Conservation (phyloP, 1,284 basidiomycete genomes). For the Cryptococcus deneoformans region DNA sequence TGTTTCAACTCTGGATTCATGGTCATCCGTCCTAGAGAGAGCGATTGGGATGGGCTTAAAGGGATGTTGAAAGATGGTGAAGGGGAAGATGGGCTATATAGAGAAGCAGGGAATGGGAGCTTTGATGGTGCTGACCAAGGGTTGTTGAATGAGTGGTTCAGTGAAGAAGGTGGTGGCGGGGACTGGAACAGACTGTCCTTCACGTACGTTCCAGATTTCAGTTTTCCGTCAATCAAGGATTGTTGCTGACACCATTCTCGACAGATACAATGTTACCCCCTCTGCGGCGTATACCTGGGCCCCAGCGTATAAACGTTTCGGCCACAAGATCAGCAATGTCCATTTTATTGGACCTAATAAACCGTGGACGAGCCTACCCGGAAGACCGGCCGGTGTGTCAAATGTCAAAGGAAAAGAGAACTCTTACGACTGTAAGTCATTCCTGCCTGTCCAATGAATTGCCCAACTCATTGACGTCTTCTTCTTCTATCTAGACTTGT, state of each 20-base stretch:
- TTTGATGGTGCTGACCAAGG: conserved; percentile 99
- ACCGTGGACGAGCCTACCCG: conserved; percentile 77
- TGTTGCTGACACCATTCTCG: neutral
- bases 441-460: neutral
- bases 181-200: conserved; percentile 92
- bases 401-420: conserved; percentile 29
- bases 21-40: conserved; percentile 74
- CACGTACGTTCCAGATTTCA: conserved; percentile 50
- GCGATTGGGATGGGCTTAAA: conserved; percentile 74
- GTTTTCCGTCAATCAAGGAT: too few relatives aligned
- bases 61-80: conserved; percentile 52
- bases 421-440: conserved; percentile 44
- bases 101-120: conserved; percentile 59
- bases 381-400: conserved; percentile 57
- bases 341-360: conserved; percentile 96
- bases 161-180: conserved; percentile 58
- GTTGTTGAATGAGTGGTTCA: conserved; percentile 84
- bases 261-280: conserved; percentile 87
- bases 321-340: conserved; percentile 78
- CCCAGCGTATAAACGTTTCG: conserved; percentile 91
- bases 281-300: conserved; percentile 98
- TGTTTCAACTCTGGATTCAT: conserved; percentile 98
- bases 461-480: conserved; percentile 6
- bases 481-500: conserved; percentile 35
- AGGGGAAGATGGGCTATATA: conserved; percentile 53